Evolutionary conservation across 495 filamentous ascomycete species (phyloP), one percentile per base, ranked within the genome.

Genomic region (Penicillium canariense): DNA sequence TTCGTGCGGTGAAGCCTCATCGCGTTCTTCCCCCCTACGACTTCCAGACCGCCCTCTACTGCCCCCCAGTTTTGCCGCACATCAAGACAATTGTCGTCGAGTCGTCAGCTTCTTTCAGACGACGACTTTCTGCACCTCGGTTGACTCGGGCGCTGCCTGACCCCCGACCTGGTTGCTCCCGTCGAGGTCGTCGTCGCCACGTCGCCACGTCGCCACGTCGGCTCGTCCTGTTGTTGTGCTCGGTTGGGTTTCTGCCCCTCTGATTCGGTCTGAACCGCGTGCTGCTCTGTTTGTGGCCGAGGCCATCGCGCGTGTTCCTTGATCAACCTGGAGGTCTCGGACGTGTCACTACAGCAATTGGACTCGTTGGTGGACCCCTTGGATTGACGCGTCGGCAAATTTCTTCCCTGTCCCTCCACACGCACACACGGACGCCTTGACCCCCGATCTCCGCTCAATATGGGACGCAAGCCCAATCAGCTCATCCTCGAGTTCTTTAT

Each of bases 401-500:
- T 35, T 26, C 15, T 17, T 10, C 53, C 28, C 46, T 25, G 44
- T 30, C 31, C 52, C 22, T 27, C 20, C 28, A 8, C 18, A 48
- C 15, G 31, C 45, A 14, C 17, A 32, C 6, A 5, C 10, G 14
- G 17, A 23, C 17, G 11, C 23, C 9, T 5, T 26, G 46, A 32
- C 27, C 7, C n/a, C 14, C 40, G 14, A 17, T 31, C 25, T 15
- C 2, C n/a, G 18, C 34, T 9, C 54, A 65, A 60, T 66, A 93
- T 93, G 89, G 89, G 89, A 66, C 81, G 89, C 63, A 84, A 87
- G 70, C 89, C 87, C 49, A 91, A 93, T 73, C 82, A 82, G 50
- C 77, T 96, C 51, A 90, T 96, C 63, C 75, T 88, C 60, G 84
- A 90, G 75, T 90, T 87, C 75, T 96, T 94, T 70, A 85, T 86